A percentile compares a stretch with the other conserved stretches of the same genome.
Evolutionary conservation across 805 yeast genomes (phyloP).

Genomic region (Pichia heedii): DNA sequence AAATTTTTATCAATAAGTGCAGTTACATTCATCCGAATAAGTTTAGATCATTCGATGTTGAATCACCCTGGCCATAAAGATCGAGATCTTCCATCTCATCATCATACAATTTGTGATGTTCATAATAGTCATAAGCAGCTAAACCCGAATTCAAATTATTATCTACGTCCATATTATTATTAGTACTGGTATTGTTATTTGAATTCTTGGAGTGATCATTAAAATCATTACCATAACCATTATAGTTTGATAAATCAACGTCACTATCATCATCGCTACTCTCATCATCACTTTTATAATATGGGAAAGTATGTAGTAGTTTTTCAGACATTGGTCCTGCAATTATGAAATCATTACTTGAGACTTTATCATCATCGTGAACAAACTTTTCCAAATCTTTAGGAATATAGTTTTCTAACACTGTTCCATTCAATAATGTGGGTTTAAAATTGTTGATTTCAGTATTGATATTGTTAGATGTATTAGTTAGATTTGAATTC

Average conservation of each 20-base stretch:
- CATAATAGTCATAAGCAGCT: conserved; percentile 18
- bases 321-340: conserved; percentile 29
- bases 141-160: neutral
- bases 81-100: conserved; percentile 11
- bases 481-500: neutral
- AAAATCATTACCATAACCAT: conserved; percentile 2
- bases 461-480: neutral
- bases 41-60: conserved; percentile 10
- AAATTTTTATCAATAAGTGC: too few relatives aligned
- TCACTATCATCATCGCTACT: conserved; percentile 1
- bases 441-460: conserved; percentile 13
- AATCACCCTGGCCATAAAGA: conserved; percentile 12
- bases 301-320: conserved; percentile 24
- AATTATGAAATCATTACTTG: conserved; percentile 23
- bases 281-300: conserved; percentile 23
- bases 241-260: too few relatives aligned
- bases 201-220: neutral
- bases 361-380: conserved; percentile 11
- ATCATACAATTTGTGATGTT: conserved; percentile 14
- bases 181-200: neutral
- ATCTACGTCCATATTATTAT: neutral
- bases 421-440: conserved; percentile 19
- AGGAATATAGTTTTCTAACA: conserved; percentile 21
- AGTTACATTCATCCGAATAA: conserved; percentile 10
- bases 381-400: conserved; percentile 17